These are phyloP conservation scores for Ananas comosus DNA, from an alignment of 176 grass and related monocot species.

Conservation along the genomic window DNA sequence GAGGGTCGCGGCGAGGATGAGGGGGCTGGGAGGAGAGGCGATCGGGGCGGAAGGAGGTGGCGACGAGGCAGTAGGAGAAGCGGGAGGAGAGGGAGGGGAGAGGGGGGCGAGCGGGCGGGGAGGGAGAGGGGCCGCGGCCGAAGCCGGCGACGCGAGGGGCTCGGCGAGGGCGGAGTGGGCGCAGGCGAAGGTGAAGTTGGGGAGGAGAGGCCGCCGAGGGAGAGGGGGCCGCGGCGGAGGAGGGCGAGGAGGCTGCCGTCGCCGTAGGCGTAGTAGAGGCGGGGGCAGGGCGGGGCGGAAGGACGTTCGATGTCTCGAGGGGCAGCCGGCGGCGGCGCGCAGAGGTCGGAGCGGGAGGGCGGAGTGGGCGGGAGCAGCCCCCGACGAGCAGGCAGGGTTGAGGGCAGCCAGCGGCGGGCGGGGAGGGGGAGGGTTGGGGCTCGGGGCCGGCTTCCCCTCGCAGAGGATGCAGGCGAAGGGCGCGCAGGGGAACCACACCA, in stretches of 20 bases:
- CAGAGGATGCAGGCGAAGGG: constrained; percentile 94
- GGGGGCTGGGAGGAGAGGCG: constrained; percentile 53
- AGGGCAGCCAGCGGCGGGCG: constrained; percentile 25
- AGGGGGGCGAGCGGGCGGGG: constrained; percentile 48
- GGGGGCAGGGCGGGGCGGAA: constrained; percentile 45
- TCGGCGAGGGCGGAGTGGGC: constrained; percentile 68
- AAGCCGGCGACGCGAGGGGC: constrained; percentile 79
- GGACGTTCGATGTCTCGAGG: constrained; percentile 79
- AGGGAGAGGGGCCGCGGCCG: constrained; percentile 69
- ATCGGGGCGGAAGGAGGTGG: constrained; percentile 64
- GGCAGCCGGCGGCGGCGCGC: constrained; percentile 64
- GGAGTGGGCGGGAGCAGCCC: constrained; percentile 63
- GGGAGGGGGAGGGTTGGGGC: neutral
- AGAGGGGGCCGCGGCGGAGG: constrained; percentile 54
- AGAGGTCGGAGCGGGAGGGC: constrained; percentile 55
- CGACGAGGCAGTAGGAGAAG: constrained; percentile 92
- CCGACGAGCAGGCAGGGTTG: constrained; percentile 57
- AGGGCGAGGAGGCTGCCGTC: constrained; percentile 76
- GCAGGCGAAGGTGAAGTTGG: constrained; percentile 84
- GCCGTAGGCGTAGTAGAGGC: constrained; percentile 84
- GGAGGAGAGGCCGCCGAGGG: constrained; percentile 25
- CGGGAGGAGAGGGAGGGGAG: constrained; percentile 42
- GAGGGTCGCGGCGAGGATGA: constrained; percentile 61
- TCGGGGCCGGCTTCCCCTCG: constrained; percentile 44
- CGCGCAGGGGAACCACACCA: constrained; percentile 91